Evolutionary conservation across 345 rosid genomes (phyloP).

Genomic region (Moringa oleifera): DNA sequence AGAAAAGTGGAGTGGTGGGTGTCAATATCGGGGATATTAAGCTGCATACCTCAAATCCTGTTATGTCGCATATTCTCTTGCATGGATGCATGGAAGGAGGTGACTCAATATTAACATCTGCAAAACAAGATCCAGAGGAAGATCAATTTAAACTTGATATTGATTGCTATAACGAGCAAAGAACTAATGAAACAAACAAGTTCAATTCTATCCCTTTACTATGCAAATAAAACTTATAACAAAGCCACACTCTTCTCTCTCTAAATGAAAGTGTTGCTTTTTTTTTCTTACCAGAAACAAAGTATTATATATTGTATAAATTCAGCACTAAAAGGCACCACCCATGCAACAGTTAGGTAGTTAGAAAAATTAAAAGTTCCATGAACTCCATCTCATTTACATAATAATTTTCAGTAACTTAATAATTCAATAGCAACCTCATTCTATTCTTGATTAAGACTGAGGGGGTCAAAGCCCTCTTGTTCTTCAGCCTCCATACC

Average conservation of each 20-base stretch:
- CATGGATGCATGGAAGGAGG: slow-evolving; percentile 84
- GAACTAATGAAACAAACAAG: not conserved
- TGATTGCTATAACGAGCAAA: not conserved
- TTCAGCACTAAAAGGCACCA: not conserved
- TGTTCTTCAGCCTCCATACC: too few species aligned
- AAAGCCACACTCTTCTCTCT: not conserved
- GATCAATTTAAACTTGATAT: not conserved
- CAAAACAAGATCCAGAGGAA: slow-evolving; percentile 11
- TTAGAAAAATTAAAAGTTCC: too few species aligned
- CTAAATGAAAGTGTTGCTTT: not conserved
- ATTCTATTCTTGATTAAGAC: too few species aligned
- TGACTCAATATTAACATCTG: slow-evolving; percentile 84
- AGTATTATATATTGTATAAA: too few species aligned
- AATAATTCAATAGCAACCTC: too few species aligned
- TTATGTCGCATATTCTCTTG: slow-evolving; percentile 78
- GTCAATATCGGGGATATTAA: not conserved
- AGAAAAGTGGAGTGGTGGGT: not conserved
- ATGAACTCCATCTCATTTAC: too few species aligned
- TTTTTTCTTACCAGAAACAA: not conserved
- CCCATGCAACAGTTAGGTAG: not conserved
- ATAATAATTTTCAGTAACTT: too few species aligned
- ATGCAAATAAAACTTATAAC: too few species aligned
- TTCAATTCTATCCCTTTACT: not conserved
- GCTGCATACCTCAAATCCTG: slow-evolving; percentile 72
- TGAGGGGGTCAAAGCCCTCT: too few species aligned